A percentile compares a stretch with the other conserved stretches of the same genome.
phyloP scores from a whole-genome alignment of 257 asterid species.

The Nicotiana noctiflora region DNA sequence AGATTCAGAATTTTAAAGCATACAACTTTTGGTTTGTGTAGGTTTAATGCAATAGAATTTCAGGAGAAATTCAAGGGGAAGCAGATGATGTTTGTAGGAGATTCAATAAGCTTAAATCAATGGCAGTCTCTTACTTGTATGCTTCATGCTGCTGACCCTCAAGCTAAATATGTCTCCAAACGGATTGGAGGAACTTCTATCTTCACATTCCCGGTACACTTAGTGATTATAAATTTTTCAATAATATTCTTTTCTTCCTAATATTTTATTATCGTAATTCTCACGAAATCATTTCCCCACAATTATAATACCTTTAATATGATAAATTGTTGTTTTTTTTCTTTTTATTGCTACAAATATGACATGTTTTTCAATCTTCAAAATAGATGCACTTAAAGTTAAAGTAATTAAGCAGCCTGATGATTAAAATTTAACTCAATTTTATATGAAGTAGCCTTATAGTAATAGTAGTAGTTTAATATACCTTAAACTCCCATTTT shows the following conservation, averaged over 20 bases:
- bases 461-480: no score
- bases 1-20: background rate
- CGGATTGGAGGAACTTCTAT: slow-evolving; percentile 19
- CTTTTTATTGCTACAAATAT: no score
- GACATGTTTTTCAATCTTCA: background rate
- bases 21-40: background rate
- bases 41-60: slow-evolving; percentile 29
- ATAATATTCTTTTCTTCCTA: background rate
- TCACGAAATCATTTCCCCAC: background rate
- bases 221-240: background rate
- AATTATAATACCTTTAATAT: no score
- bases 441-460: no score
- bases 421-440: no score
- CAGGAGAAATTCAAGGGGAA: slow-evolving; percentile 21
- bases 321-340: no score
- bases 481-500: no score
- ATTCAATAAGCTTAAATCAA: slow-evolving; percentile 39
- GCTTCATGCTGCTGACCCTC: slow-evolving; percentile 26
- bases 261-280: no score
- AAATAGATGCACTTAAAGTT: background rate
- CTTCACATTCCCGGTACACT: slow-evolving; percentile 27
- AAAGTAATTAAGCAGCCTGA: no score
- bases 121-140: slow-evolving; percentile 46
- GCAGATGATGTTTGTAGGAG: slow-evolving; percentile 44
- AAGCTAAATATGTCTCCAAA: slow-evolving; percentile 11